Conservation (phyloP, 2,329 filamentous ascomycete genomes). For the Myotisia sp. region DNA sequence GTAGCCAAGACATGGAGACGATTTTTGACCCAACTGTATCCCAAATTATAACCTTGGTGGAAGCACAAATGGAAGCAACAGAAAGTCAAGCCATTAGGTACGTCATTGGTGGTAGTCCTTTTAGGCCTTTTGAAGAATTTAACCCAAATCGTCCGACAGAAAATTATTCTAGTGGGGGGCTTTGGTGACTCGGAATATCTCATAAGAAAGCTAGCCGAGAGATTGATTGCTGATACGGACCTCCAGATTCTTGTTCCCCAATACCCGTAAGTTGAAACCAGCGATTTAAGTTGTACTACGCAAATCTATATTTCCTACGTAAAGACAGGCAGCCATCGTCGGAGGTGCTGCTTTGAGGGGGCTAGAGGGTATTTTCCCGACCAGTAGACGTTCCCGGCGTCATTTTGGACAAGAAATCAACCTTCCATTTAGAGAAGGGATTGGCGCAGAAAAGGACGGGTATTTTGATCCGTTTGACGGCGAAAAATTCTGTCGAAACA, state of each 20-base stretch:
- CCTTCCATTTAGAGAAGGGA: slow-evolving; percentile 4
- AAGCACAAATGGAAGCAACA: slow-evolving; percentile 7
- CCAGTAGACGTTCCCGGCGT: slow-evolving; percentile 6
- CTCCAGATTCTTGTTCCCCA: slow-evolving; percentile 2
- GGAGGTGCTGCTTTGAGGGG: slow-evolving; percentile 8
- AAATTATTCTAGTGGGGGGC: slow-evolving; percentile 11
- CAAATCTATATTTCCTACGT: too few relatives aligned
- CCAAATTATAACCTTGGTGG: slow-evolving; percentile 6
- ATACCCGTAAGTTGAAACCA: slow-evolving; percentile 6
- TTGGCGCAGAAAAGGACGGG: slow-evolving; percentile 3
- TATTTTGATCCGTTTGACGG: slow-evolving; percentile 1
- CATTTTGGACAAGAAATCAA: slow-evolving; percentile 5
- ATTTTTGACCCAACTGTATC: slow-evolving; percentile 10
- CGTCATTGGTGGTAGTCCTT: slow-evolving; percentile 2
- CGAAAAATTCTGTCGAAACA: neutral
- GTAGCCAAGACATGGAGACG: slow-evolving; percentile 5
- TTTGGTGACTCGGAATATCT: slow-evolving; percentile 12
- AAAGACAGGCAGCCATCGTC: slow-evolving; percentile 8
- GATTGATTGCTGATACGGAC: neutral
- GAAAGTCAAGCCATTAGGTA: slow-evolving; percentile 1
- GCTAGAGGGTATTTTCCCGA: slow-evolving; percentile 5
- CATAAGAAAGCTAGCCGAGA: slow-evolving; percentile 2
- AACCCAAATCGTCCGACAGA: too few relatives aligned
- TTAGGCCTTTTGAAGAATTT: neutral
- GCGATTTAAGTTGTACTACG: too few relatives aligned